Base-by-base conservation (phyloP, 1,284 basidiomycete genomes). In the Ustilago xerochloae region DNA sequence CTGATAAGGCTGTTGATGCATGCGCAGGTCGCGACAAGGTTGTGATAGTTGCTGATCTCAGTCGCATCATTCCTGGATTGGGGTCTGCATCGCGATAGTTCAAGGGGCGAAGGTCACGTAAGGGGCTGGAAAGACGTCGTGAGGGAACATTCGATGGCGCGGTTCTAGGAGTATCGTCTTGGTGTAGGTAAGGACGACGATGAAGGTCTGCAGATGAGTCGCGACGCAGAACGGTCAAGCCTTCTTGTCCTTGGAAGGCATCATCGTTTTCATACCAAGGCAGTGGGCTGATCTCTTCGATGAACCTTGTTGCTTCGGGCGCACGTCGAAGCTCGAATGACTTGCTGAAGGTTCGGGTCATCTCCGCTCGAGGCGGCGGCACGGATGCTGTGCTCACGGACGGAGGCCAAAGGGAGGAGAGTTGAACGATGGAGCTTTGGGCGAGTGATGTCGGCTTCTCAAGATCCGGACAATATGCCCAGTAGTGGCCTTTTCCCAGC, bases 401-500 rank as follows among this genome's bases (percentile, higher is more conserved):
- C 2, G 62, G 52, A 16, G 67, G 62, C 67, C 67, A 70, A 30
- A 70, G 28, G 7, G 57, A 30, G 3, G 61, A 61, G 6, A 70
- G 52, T 53, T 63, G 62, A 16, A 66, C 54, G 24, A 72, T 30
- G 4, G 55, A 59, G 56, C 69, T 72, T 32, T 72, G 69, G 4
- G 69, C 63, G 13, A 72, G 45, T 20, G 64, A 63, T n/a, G 64
- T 48, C 1, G 70, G 70, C 50, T 65, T 68, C 20, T 74, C 71
- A 15, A 68, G 38, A 22, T 68, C 49, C 3, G 71, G 65, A 32
- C 58, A 58, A 43, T 66, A 75, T 8, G 66, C 67, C 72, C 72
- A 75, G 36, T 75, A 75, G 32, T 70, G 66, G 4, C 72, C 72
- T 38, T 75, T 75, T 26, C 66, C 66, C 6, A 53, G 22, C 52